Evolutionary conservation across 208 protist genomes (phyloP).

Genomic region (Trypanosoma mega): DNA sequence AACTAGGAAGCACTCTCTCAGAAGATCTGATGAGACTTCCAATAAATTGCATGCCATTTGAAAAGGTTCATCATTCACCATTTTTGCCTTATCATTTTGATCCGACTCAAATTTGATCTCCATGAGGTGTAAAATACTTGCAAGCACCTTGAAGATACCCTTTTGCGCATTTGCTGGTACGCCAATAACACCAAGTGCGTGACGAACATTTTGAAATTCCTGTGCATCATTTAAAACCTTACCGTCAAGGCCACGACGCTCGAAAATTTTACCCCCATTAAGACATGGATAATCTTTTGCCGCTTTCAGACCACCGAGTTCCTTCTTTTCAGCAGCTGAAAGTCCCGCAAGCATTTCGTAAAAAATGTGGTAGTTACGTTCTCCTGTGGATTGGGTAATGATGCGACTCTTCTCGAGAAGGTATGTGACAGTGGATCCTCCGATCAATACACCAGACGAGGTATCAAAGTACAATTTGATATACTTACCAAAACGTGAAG

Average conservation of each 20-base stretch:
- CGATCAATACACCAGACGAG: conserved; percentile 77
- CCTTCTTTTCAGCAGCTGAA: conserved; percentile 57
- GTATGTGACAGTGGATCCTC: conserved; percentile 87
- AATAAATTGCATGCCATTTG: conserved; percentile 58
- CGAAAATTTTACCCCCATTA: conserved; percentile 78
- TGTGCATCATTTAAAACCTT: conserved; percentile 86
- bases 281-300: conserved; percentile 87
- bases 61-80: conserved; percentile 45
- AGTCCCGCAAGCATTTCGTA: conserved; percentile 93
- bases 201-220: conserved; percentile 74
- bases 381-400: conserved; percentile 83
- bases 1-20: conserved; percentile 79
- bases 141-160: conserved; percentile 89
- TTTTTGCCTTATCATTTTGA: conserved; percentile 76
- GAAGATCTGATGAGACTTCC: conserved; percentile 46
- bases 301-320: conserved; percentile 67
- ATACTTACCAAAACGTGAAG: conserved; percentile 94
- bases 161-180: conserved; percentile 47
- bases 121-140: conserved; percentile 91
- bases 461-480: conserved; percentile 94
- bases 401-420: conserved; percentile 95
- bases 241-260: conserved; percentile 78
- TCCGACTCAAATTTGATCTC: conserved; percentile 85
- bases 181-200: conserved; percentile 74
- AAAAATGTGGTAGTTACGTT: conserved; percentile 97